These are phyloP conservation scores for Sphagnum tenellum DNA, from an alignment of 225 moss, liverwort and hornwort species.

Conservation along the genomic window DNA sequence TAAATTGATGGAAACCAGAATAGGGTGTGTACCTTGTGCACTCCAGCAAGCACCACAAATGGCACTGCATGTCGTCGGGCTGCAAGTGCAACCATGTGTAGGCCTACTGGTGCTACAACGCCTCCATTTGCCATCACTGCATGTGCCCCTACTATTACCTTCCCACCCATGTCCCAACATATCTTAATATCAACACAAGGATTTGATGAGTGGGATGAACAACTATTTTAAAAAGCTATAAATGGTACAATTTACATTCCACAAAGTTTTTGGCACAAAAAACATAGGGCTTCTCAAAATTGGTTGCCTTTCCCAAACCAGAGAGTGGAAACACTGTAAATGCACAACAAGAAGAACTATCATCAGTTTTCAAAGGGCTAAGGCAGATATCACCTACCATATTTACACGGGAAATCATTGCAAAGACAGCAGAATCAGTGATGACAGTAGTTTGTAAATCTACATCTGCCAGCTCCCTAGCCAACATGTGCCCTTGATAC, in stretches of 20 bases:
- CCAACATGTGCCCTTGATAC: conserved; percentile 84
- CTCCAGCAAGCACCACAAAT: conserved; percentile 97
- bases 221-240: too few relatives aligned
- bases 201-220: too few relatives aligned
- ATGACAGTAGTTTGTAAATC: conserved; percentile 90
- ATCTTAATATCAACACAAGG: too few relatives aligned
- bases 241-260: too few relatives aligned
- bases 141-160: conserved; percentile 97
- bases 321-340: background rate
- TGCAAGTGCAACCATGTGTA: conserved; percentile 94
- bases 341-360: too few relatives aligned
- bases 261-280: too few relatives aligned
- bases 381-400: conserved; percentile 47
- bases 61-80: conserved; percentile 92
- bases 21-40: conserved; percentile 63
- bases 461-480: conserved; percentile 82
- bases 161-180: background rate
- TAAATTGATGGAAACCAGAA: background rate
- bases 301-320: background rate
- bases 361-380: too few relatives aligned
- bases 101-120: conserved; percentile 92
- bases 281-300: too few relatives aligned
- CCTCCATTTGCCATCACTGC: conserved; percentile 99
- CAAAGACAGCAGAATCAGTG: conserved; percentile 96
- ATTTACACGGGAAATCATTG: conserved; percentile 97